Evolutionary conservation across 768 basidiomycete genomes (phyloP).

Genomic region (Amanita muscaria): DNA sequence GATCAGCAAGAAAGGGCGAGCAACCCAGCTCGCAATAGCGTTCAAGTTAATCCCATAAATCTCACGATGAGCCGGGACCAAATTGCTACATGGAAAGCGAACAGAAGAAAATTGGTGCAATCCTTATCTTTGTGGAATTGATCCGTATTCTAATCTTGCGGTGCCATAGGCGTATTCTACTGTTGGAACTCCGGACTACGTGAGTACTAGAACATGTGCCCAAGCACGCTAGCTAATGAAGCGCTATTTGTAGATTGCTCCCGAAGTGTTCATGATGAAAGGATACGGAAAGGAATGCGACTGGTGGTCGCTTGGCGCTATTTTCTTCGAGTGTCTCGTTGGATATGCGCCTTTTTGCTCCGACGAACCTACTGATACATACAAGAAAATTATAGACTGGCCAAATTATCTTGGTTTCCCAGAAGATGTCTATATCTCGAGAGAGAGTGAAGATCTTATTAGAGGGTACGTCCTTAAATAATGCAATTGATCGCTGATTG

Average conservation of each 20-base stretch:
- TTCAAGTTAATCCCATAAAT: slow-evolving; percentile 96
- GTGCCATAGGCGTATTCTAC: slow-evolving; percentile 82
- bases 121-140: slow-evolving; percentile 12
- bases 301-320: slow-evolving; percentile 99
- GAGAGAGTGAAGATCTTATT: slow-evolving; percentile 88
- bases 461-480: slow-evolving; percentile 43
- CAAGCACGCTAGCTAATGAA: slow-evolving; percentile 19
- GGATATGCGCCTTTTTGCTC: slow-evolving; percentile 98
- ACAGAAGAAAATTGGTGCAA: slow-evolving; percentile 87
- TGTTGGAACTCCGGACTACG: slow-evolving; percentile 54
- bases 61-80: slow-evolving; percentile 94
- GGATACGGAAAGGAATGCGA: slow-evolving; percentile 99
- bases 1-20: slow-evolving; percentile 58
- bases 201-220: slow-evolving; percentile 30
- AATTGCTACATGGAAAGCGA: slow-evolving; percentile 99
- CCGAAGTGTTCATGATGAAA: slow-evolving; percentile 94
- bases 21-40: slow-evolving; percentile 77
- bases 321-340: slow-evolving; percentile 98
- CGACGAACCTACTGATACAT: slow-evolving; percentile 94
- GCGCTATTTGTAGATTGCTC: slow-evolving; percentile 64
- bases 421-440: slow-evolving; percentile 88
- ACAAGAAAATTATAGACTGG: slow-evolving; percentile 98
- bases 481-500: neutral
- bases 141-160: slow-evolving; percentile 6
- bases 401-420: slow-evolving; percentile 86